A percentile compares a stretch with the other conserved stretches of the same genome.
phyloP scores from a whole-genome alignment of 2,329 filamentous ascomycete genomes.

The Diaporthe vaccinii region DNA sequence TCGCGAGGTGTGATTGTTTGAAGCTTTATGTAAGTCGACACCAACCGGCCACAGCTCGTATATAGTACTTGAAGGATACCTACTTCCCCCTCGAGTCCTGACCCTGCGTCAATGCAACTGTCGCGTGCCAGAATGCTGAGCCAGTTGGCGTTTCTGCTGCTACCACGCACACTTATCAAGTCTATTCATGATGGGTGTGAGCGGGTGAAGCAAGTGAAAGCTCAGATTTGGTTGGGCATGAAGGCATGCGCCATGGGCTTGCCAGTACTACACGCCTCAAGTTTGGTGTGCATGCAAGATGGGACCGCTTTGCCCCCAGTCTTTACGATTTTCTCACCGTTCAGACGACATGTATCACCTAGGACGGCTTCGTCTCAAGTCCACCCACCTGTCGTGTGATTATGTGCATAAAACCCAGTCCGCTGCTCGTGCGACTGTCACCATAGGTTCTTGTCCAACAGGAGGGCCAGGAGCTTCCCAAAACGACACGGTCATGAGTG shows the following conservation, averaged over 20 bases:
- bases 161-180: neutral
- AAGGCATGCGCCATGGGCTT: constrained; percentile 7
- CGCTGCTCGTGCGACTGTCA: constrained; percentile 23
- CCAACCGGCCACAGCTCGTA: neutral
- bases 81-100: neutral
- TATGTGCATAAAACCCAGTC: constrained; percentile 14
- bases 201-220: constrained; percentile 6
- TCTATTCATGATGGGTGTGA: neutral
- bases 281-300: constrained; percentile 1
- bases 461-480: constrained; percentile 14
- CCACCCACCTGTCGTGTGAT: constrained; percentile 18
- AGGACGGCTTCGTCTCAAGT: constrained; percentile 30
- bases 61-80: constrained; percentile 6
- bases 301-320: constrained; percentile 5
- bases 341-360: constrained; percentile 31
- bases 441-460: constrained; percentile 4
- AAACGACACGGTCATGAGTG: neutral
- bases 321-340: constrained; percentile 3
- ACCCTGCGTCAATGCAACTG: constrained; percentile 25
- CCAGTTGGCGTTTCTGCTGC: constrained; percentile 27
- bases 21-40: neutral
- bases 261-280: constrained; percentile 13
- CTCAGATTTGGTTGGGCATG: constrained; percentile 18
- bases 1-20: neutral
- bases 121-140: constrained; percentile 16